Evolutionary conservation across 805 yeast species (phyloP).

Genomic region (Lipomyces spencermartinsiae): DNA sequence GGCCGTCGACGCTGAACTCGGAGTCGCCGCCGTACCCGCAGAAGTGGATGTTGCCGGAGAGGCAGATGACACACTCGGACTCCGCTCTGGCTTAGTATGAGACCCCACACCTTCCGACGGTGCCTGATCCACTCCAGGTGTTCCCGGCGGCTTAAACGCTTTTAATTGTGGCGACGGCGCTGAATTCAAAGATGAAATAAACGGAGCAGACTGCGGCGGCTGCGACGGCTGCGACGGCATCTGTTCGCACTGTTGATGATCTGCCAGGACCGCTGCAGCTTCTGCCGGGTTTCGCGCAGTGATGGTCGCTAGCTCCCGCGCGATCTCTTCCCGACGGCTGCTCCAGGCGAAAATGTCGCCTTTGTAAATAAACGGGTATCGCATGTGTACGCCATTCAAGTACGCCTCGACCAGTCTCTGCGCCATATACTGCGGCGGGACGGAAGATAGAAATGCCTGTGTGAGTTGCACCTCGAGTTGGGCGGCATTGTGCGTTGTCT

Average conservation of each 20-base stretch:
- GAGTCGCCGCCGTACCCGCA: neutral
- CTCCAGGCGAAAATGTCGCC: conserved; percentile 27
- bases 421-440: conserved; percentile 28
- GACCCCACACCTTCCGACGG: neutral
- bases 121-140: neutral
- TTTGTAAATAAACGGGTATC: conserved; percentile 31
- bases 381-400: conserved; percentile 28
- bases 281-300: conserved; percentile 15
- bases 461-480: conserved; percentile 22
- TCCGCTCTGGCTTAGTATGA: neutral
- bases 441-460: conserved; percentile 17
- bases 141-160: neutral
- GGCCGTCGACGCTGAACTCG: neutral
- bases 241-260: neutral
- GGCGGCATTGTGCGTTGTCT: neutral
- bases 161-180: conserved; percentile 1
- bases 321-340: conserved; percentile 22
- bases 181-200: neutral
- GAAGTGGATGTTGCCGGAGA: neutral
- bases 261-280: neutral
- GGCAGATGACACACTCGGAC: neutral
- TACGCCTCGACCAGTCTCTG: conserved; percentile 30
- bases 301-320: conserved; percentile 21
- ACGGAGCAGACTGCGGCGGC: neutral
- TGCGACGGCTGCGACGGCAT: conserved; percentile 4